Evolutionary conservation across 345 rosid species (phyloP), one percentile per base, ranked within the genome.

Genomic region (Rhodomyrtus tomentosa): DNA sequence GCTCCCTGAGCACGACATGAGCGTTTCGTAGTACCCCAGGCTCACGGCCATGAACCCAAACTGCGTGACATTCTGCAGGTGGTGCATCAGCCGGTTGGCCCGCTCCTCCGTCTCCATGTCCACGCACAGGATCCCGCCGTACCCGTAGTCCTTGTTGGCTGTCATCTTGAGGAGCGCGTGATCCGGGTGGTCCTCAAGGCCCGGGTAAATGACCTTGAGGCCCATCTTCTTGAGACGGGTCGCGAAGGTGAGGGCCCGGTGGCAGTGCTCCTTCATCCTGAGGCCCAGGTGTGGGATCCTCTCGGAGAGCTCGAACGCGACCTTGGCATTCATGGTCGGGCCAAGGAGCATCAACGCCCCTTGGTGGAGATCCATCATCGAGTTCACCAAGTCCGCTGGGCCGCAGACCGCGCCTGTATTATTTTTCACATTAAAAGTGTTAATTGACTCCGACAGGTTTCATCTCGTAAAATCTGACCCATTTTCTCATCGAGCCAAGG

Each of bases 31-130:
- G 88, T 92, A 97, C 36, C 99, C 99, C 90, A 97, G 82, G 89
- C 99, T 97, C 20, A 97, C 99, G 0, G 99, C 99, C 96, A 97
- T 97, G 89, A 97, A 93, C 73, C 98, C 99, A 14, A 97, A 97
- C 73, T 95, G 98, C 1, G 96, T 89, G 54, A 59, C 84, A 84
- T 97, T 97, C 82, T 97, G 99, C 81, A 95, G 82, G 85, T 90
- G 92, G 85, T 90, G 54, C 99, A 97, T 95, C 82, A 97, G 87
- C 88, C 89, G 83, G 89, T 93, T 93, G 12, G 99, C 99, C 86
- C 85, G 90, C 56, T 97, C 99, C 86, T 95, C 99, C 0, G 99
- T 92, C 87, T 86, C 96, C 98, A 97, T 92, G 91, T 97, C 99
- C 1, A 95, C 51, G 50, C 98, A 92, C 81, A 97, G 55, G 80